Conservation (phyloP, 2,329 filamentous ascomycete genomes). For the Trichoderma arundinaceum region DNA sequence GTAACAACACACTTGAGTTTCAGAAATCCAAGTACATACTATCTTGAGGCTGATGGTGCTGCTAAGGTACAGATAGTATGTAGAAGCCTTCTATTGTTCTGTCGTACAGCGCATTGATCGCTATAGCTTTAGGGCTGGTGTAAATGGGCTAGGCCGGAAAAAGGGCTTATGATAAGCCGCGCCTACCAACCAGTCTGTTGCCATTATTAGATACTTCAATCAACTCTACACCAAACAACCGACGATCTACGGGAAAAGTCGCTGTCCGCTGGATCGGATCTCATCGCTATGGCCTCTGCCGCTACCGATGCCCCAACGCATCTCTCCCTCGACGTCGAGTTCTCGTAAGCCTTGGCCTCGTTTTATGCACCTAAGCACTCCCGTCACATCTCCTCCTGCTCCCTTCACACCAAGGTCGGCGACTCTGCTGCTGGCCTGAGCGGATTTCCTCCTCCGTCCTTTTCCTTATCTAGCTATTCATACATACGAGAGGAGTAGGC, state of each 20-base stretch:
- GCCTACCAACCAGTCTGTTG: neutral
- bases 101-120: constrained; percentile 10
- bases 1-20: too few relatives aligned
- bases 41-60: too few relatives aligned
- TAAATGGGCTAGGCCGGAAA: neutral
- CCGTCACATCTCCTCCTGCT: constrained; percentile 5
- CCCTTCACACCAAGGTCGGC: neutral
- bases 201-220: constrained; percentile 5
- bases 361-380: neutral
- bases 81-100: neutral
- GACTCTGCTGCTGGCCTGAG: neutral
- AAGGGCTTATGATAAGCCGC: constrained; percentile 13
- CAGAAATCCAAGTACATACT: too few relatives aligned
- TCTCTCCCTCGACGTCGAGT: constrained; percentile 73
- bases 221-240: neutral
- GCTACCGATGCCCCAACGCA: constrained; percentile 35
- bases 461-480: neutral
- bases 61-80: too few relatives aligned
- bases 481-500: neutral
- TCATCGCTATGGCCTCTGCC: constrained; percentile 17
- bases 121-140: constrained; percentile 8
- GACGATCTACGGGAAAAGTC: neutral
- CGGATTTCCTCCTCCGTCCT: neutral
- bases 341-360: constrained; percentile 53
- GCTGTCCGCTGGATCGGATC: neutral